These are phyloP conservation scores for Agaricus blazei DNA, from an alignment of 768 basidiomycete species.

Conservation along the genomic window DNA sequence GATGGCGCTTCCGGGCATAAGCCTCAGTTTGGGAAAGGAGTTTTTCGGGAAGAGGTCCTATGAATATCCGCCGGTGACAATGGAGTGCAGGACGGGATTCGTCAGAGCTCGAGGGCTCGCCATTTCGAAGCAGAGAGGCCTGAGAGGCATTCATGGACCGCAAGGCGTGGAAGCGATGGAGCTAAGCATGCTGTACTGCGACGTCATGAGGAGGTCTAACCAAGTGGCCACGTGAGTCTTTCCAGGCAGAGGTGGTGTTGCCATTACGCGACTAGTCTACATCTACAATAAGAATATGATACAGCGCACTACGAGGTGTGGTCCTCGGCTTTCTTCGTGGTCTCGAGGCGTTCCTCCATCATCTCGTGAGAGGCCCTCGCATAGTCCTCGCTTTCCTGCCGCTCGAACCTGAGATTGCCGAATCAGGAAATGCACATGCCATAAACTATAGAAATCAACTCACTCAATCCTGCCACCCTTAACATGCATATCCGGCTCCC, in stretches of 20 bases:
- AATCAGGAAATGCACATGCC: conserved; percentile 2
- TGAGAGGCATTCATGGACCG: background rate
- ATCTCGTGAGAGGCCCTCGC: conserved; percentile 57
- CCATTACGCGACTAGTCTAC: no score
- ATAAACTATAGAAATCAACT: conserved; percentile 21
- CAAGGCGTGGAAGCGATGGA: background rate
- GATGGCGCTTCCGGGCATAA: conserved; percentile 21
- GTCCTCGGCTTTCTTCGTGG: background rate
- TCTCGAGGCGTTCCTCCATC: conserved; percentile 20
- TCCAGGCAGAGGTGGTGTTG: no score
- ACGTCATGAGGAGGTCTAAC: background rate
- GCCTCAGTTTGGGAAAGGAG: conserved; percentile 38
- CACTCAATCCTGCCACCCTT: conserved; percentile 77
- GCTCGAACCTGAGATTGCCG: conserved; percentile 48
- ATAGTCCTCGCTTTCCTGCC: conserved; percentile 61
- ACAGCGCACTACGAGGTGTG: background rate
- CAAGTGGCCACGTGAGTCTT: background rate
- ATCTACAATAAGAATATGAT: background rate
- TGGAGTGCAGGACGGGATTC: conserved; percentile 21
- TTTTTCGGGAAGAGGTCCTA: conserved; percentile 74
- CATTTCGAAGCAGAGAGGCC: background rate
- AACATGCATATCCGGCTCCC: conserved; percentile 81
- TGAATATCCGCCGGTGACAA: conserved; percentile 51
- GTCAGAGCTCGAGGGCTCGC: background rate
- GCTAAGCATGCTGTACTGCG: background rate